Conservation (phyloP, 2,329 filamentous ascomycete genomes). For the Fusarium solani-melongenae region DNA sequence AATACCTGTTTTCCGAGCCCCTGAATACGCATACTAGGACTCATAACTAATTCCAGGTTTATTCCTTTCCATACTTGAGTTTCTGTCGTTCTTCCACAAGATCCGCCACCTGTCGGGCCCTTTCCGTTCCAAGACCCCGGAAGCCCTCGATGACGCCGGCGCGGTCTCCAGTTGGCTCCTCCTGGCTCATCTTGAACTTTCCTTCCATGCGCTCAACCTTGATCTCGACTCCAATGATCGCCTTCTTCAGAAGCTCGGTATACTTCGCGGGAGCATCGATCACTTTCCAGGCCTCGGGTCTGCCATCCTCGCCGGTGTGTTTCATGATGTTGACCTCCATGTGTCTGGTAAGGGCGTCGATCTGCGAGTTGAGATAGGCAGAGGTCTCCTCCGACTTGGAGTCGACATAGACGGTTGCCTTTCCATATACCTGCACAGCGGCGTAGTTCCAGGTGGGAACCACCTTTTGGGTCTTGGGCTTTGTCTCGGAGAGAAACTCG, state of each 20-base stretch:
- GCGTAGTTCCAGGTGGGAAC: background rate
- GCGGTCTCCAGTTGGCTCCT: background rate
- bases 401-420: background rate
- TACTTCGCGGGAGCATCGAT: background rate
- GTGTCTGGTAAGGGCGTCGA: background rate
- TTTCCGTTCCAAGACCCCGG: background rate
- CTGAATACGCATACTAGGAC: background rate
- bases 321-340: background rate
- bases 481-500: background rate
- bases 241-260: background rate
- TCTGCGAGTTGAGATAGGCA: background rate
- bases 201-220: background rate
- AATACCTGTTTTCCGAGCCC: background rate
- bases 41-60: background rate
- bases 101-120: background rate
- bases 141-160: background rate
- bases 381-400: background rate
- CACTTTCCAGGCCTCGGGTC: background rate
- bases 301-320: background rate
- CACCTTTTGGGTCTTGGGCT: background rate
- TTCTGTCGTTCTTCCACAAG: background rate
- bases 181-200: background rate
- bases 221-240: background rate
- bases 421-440: background rate
- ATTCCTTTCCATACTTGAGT: background rate